Evolutionary conservation across 306 rosid genomes (phyloP).

Genomic region (Sicyos baderoa): DNA sequence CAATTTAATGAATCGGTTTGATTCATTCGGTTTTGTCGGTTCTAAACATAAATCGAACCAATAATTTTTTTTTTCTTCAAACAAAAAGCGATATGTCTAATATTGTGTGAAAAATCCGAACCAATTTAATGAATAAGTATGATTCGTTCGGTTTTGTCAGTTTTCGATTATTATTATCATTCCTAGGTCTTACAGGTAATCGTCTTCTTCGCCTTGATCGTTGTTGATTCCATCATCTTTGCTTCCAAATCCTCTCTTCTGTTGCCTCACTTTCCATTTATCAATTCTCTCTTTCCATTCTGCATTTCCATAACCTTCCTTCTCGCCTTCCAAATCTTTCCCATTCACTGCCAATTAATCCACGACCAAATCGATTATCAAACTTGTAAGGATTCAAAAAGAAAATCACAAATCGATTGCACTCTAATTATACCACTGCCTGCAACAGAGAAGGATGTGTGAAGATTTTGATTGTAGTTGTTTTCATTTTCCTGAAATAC

Average conservation of each 20-base stretch:
- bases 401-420: neutral
- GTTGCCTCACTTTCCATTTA: constrained; percentile 94
- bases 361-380: neutral
- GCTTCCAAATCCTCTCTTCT: constrained; percentile 51
- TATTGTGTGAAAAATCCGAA: too few relatives aligned
- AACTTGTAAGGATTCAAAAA: too few relatives aligned
- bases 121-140: too few relatives aligned
- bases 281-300: constrained; percentile 80
- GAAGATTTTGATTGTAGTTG: too few relatives aligned
- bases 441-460: neutral
- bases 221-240: constrained; percentile 51
- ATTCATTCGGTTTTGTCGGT: too few relatives aligned
- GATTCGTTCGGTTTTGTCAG: too few relatives aligned
- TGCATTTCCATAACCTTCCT: constrained; percentile 29
- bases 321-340: constrained; percentile 58
- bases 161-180: too few relatives aligned
- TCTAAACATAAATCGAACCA: too few relatives aligned
- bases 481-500: too few relatives aligned
- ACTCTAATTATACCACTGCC: constrained; percentile 43
- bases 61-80: too few relatives aligned
- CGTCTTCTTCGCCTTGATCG: constrained; percentile 62
- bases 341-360: constrained; percentile 37
- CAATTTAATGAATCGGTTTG: too few relatives aligned
- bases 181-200: constrained; percentile 40
- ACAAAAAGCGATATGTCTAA: too few relatives aligned